Conservation (phyloP, 176 grass and related monocot genomes). For the Oryza punctata region DNA sequence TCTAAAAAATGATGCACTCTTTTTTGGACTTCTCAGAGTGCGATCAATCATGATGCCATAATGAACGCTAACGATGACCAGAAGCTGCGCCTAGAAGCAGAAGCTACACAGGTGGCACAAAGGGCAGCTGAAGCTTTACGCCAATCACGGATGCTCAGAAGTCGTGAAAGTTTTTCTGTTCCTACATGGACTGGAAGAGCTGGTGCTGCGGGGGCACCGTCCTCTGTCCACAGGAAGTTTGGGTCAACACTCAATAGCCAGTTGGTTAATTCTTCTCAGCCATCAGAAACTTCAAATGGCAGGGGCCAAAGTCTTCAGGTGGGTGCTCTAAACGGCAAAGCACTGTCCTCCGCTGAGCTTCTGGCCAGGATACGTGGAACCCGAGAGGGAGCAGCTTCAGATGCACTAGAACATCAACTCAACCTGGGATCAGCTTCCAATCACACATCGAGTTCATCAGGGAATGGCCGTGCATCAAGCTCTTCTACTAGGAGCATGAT, state of each 20-base stretch:
- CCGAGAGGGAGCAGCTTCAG: constrained; percentile 66
- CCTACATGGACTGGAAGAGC: constrained; percentile 88
- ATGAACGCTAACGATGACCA: constrained; percentile 77
- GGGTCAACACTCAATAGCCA: constrained; percentile 68
- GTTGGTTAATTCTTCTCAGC: constrained; percentile 33
- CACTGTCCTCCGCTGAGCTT: constrained; percentile 73
- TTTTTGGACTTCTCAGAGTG: constrained; percentile 59
- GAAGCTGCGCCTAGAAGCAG: constrained; percentile 74
- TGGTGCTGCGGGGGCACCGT: constrained; percentile 71
- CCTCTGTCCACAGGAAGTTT: constrained; percentile 57
- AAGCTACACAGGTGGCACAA: constrained; percentile 81
- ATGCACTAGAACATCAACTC: constrained; percentile 78
- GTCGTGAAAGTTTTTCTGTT: constrained; percentile 71
- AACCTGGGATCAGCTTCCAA: constrained; percentile 50
- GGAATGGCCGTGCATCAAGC: constrained; percentile 32
- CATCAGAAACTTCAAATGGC: constrained; percentile 54
- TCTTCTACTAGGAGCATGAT: constrained; percentile 51
- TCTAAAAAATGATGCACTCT: constrained; percentile 9
- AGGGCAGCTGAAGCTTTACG: constrained; percentile 84
- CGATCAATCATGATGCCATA: constrained; percentile 93
- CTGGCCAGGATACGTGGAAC: constrained; percentile 73
- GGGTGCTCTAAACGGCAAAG: constrained; percentile 63
- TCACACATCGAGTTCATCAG: constrained; percentile 1
- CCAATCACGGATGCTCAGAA: constrained; percentile 69
- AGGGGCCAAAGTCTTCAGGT: constrained; percentile 51